Evolutionary conservation across 495 filamentous ascomycete species (phyloP).

Genomic region (Pseudevernia furfuracea): DNA sequence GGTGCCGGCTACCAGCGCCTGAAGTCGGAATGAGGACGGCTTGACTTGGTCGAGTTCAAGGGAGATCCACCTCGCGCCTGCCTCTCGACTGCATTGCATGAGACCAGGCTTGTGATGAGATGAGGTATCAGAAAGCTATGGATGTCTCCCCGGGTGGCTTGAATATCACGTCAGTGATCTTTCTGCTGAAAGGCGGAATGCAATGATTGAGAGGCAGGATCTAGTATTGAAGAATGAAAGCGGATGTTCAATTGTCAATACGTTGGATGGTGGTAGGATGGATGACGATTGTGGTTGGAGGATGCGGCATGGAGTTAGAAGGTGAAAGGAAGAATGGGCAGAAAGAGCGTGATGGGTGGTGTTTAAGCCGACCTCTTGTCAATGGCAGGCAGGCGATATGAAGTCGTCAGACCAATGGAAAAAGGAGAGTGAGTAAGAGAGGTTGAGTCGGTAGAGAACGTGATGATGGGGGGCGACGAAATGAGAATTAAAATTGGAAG

Average conservation of each 20-base stretch:
- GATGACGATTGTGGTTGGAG: conserved; percentile 1
- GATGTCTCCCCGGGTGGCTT: neutral
- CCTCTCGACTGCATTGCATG: neutral
- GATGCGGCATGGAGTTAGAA: conserved; percentile 12
- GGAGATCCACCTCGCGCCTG: neutral
- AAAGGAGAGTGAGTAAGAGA: neutral
- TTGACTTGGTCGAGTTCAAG: neutral
- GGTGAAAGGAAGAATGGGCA: conserved; percentile 4
- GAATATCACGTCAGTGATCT: neutral
- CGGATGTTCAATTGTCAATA: neutral
- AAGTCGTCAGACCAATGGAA: neutral
- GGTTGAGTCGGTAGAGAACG: neutral
- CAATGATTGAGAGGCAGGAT: neutral
- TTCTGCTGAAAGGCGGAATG: neutral
- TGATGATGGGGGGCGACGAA: neutral
- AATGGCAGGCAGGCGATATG: neutral
- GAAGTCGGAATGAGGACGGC: neutral
- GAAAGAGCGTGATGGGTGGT: conserved; percentile 2
- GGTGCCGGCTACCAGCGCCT: neutral
- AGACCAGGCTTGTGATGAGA: neutral
- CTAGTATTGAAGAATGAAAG: neutral
- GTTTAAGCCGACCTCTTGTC: neutral
- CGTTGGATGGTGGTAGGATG: neutral
- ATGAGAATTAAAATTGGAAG: no score
- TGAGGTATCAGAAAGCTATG: neutral